Base-by-base conservation (phyloP, 371 early-diverging fungal species). In the Parasitella parasitica region DNA sequence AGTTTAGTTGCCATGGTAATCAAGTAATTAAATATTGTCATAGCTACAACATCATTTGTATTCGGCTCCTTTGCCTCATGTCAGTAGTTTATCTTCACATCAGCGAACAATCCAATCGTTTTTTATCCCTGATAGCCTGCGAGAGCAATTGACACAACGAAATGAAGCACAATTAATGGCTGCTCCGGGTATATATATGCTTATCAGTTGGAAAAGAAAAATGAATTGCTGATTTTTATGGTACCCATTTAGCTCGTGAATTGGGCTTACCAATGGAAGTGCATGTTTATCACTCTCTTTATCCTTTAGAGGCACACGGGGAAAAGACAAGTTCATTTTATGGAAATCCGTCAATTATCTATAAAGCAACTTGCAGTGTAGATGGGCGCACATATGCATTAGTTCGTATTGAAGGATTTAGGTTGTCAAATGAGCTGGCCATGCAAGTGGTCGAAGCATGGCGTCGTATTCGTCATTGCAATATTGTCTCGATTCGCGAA, bases 301-400 rank as follows among this genome's bases (percentile, higher is more conserved):
- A 76, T 61, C 94, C 93, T 12, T 77, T 94, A 34, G 94, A 94
- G 13, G 68, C 76, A 27, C 69, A 53, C 69, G 71, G 16, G 71
- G 72, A 64, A 74, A 22, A 75, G 77, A 54, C 32, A 1, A 37
- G 36, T 16, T 30, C 18, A 4, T 83, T 85, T 16, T 94, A 91
- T 78, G 91, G 88, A 0, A 87, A 88, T 67, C 85, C 90, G n/a
- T 87, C 92, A 12, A 85, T 80, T 26, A 85, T 90, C 6, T 96
- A 95, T 77, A 94, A 94, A 68, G 93, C 91, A 4, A 87, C 89
- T 59, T 89, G 90, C 38, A 85, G 83, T 38, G 73, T 87, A 0
- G 97, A 97, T 72, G 96, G 97, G 11, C 84, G 87, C 38, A 80
- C 87, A 6, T 96, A 97, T 71, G 82, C 83, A 4, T 68, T 98